Evolutionary conservation across 257 asterid genomes (phyloP), one percentile per base, ranked within the genome.

Genomic region (Avicennia marina): DNA sequence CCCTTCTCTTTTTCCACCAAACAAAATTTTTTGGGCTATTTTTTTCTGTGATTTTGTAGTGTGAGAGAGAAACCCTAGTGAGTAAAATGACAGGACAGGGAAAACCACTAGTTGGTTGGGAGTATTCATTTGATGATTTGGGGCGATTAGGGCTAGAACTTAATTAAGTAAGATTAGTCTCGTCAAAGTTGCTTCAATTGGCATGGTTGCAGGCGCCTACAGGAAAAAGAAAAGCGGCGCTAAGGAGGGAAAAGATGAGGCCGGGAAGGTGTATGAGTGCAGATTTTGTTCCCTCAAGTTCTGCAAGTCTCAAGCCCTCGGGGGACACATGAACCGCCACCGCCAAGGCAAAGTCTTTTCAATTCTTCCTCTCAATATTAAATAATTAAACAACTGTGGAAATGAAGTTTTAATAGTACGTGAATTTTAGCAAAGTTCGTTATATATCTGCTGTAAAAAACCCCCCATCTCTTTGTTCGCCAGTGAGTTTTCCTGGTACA

Each of bases 261-360:
- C 66, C 16, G 81, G 70, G n/a, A 53, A 53, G 82, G 94, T 91
- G 60, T 88, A 91, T 27, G 94, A 91, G 53, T 90, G 98, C 91
- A 90, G 98, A 72, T 90, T 90, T 67, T 90, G 98, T 72, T 87
- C 98, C 76, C 98, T 91, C 68, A 91, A 91, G 74, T 91, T 91
- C 78, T 83, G 95, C 94, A 91, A 91, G 66, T 91, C 96, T 44
- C 98, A 90, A 87, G 98, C 98, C 53, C 96, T 90, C 9, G 98
- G 98, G 44, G 98, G 98, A 65, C 98, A 90, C 74, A 90, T 90
- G 98, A 90, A 90, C 68, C 96, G 98, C 86, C 98, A 90, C 70
- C 95, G 98, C 73, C 95, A 87, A 86, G 98, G 98, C 67, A 68
- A 21, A 44, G 53, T 41, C 53, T 27, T 47, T 52, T 68, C 61